Percentiles rank a stretch among this genome's conserved stretches.
Evolutionary conservation across 176 grass and related monocot species (phyloP).

Genomic region (Triticum turgidum): DNA sequence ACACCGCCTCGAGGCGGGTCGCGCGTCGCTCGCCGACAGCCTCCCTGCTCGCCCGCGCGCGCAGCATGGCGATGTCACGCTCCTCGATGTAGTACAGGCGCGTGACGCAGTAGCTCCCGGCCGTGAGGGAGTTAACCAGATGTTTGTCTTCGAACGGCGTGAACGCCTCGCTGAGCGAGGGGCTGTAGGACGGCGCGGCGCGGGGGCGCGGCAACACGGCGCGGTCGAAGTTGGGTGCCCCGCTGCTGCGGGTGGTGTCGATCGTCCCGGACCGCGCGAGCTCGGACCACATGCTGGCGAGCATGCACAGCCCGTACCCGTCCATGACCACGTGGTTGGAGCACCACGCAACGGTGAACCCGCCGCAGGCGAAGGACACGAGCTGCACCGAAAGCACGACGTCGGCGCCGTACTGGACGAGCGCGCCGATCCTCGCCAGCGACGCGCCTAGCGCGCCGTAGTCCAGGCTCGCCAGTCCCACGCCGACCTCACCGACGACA

Average conservation of each 20-base stretch:
- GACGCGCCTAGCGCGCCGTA: background rate
- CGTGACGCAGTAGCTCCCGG: background rate
- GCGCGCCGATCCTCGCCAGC: background rate
- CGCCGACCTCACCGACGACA: background rate
- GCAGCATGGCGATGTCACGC: background rate
- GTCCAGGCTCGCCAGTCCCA: background rate
- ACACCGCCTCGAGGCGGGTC: background rate
- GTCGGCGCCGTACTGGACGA: background rate
- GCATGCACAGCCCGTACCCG: background rate
- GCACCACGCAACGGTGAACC: background rate
- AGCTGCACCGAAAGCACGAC: background rate
- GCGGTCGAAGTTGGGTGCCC: background rate
- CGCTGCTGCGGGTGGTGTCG: background rate
- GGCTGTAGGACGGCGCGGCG: background rate
- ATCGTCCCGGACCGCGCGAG: background rate
- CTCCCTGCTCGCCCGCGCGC: background rate
- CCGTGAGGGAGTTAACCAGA: background rate
- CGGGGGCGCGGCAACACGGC: background rate
- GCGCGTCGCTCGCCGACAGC: background rate
- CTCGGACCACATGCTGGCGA: background rate
- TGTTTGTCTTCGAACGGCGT: background rate
- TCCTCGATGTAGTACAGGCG: background rate
- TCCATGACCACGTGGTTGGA: background rate
- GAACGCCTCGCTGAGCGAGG: background rate
- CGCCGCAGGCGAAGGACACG: background rate